Conservation (phyloP, 2,329 filamentous ascomycete species). For the Pseudogymnoascus sp. region DNA sequence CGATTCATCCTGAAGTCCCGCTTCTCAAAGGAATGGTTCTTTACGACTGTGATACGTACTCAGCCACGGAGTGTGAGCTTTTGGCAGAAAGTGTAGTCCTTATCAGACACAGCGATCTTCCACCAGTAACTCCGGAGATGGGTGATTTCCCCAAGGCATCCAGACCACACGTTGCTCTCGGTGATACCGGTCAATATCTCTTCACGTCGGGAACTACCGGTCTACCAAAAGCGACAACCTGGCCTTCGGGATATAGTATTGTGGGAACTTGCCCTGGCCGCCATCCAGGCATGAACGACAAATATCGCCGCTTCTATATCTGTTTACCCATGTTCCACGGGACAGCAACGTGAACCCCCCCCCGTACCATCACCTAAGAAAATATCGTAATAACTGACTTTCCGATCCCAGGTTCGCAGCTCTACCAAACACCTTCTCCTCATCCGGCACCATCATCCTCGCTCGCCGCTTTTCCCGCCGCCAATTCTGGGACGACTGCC, state of each 20-base stretch:
- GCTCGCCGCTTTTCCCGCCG: conserved; percentile 1
- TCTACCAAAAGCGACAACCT: conserved; percentile 70
- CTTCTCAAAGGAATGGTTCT: neutral
- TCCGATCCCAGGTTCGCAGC: neutral
- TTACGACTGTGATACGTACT: neutral
- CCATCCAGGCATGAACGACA: neutral
- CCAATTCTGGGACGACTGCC: neutral
- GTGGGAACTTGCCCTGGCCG: neutral
- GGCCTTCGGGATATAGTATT: neutral
- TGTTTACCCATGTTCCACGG: neutral
- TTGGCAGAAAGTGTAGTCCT: conserved; percentile 1
- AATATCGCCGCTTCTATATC: neutral
- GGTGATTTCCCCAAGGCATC: neutral
- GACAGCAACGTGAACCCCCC: neutral
- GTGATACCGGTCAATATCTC: conserved; percentile 39
- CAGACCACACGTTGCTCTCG: neutral
- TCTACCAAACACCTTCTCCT: neutral
- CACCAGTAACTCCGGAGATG: neutral
- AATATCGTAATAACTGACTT: neutral
- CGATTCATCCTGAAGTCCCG: neutral
- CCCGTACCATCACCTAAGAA: neutral
- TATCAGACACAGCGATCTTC: neutral
- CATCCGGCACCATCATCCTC: neutral
- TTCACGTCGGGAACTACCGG: conserved; percentile 78
- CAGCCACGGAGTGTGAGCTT: neutral